Base-by-base conservation (phyloP, 2,329 filamentous ascomycete species). In the Paraphoma sp. region DNA sequence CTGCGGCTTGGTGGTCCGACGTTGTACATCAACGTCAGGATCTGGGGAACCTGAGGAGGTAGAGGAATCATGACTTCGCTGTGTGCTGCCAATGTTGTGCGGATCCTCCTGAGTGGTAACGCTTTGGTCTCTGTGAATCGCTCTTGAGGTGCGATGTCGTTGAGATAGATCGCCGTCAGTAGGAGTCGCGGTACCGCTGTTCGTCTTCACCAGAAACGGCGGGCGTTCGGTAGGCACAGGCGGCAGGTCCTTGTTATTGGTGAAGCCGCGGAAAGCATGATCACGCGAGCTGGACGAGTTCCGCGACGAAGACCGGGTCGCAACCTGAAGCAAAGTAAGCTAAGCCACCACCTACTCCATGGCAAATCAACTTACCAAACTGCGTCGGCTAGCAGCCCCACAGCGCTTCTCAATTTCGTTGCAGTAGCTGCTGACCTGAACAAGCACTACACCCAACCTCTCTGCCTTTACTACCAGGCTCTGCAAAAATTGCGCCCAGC, bases 351-450 rank as follows among this genome's bases (percentile, higher is more conserved):
- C 11, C 3, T 42, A 9, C 16, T 2, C 11, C 3, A 8, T n/a
- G 3, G 10, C 8, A 4, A n/a, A 16, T 42, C 8, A 42, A 55
- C 87, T 79, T 83, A 91, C 90, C 82, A 87, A 86, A 72, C 87
- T 90, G 71, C 88, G 88, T 51, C 92, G 86, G 79, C 91, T 96
- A 42, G 94, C 90, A 71, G 92, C 87, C 16, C 90, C 92, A 44
- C 93, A 93, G 70, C 91, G 88, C 73, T 87, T 88, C 73, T 96
- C 89, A 83, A 97, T 96, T 74, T 97, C 92, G 14, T 87, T 86
- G 51, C 96, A 88, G 64, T 95, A 90, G 50, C 86, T 87, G 61
- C 87, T 87, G 17, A 97, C 84, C 74, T 90, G 87, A 40, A 87
- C 84, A 41, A 97, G 83, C 30, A 89, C 81, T 6, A 86, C 83